phyloP scores from a whole-genome alignment of 1,139 yeast species.

The Nadsonia starkeyi-henricii region DNA sequence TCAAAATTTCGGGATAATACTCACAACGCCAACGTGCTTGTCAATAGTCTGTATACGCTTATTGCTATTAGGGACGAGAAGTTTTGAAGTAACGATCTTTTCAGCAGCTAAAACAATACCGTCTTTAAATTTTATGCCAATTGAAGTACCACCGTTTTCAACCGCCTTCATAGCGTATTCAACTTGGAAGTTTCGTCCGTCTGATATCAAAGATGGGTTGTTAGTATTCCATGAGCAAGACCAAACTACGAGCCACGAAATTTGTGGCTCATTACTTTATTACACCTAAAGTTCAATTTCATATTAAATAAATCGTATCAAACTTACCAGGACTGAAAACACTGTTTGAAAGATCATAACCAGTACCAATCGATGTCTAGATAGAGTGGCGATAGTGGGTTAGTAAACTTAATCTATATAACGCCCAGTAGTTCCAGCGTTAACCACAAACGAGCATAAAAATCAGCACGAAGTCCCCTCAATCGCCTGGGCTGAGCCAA shows the following conservation, averaged over 20 bases:
- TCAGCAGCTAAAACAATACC: conserved; percentile 96
- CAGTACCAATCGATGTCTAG: conserved; percentile 18
- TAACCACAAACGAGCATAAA: background rate
- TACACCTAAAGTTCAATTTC: too few species aligned
- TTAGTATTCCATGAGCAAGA: too few species aligned
- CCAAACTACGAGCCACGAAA: too few species aligned
- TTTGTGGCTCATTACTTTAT: too few species aligned
- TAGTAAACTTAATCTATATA: background rate
- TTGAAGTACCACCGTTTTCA: conserved; percentile 90
- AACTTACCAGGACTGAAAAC: conserved; percentile 11
- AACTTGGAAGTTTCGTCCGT: conserved; percentile 96
- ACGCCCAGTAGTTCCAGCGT: too few species aligned
- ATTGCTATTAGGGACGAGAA: conserved; percentile 81
- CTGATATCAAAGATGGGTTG: conserved; percentile 22
- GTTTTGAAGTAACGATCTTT: conserved; percentile 73
- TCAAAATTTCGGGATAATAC: conserved; percentile 6
- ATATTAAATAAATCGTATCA: too few species aligned
- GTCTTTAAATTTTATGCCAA: conserved; percentile 84
- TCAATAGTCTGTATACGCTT: conserved; percentile 86
- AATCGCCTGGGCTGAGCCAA: too few species aligned
- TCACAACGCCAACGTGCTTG: conserved; percentile 79
- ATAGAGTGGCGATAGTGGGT: background rate
- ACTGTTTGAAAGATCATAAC: conserved; percentile 19
- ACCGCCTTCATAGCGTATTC: conserved; percentile 97
- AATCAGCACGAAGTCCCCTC: background rate